phyloP scores from a whole-genome alignment of 2,329 filamentous ascomycete species.

The Colletotrichum nymphaeae region DNA sequence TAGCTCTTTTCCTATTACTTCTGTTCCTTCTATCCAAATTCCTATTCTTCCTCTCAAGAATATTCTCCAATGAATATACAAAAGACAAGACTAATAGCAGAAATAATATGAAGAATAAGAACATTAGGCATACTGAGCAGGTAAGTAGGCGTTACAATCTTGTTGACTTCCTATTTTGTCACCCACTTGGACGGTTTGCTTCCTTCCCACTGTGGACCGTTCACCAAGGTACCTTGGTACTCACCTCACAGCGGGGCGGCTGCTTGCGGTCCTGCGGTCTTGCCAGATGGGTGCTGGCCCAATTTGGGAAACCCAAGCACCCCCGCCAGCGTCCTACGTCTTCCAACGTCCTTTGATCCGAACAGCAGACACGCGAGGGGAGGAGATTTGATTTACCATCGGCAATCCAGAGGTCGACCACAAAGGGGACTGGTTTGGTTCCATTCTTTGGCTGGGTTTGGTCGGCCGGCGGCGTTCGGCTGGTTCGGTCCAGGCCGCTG shows the following conservation, averaged over 20 bases:
- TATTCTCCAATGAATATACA: no score
- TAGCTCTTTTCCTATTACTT: no score
- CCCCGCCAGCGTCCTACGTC: not conserved
- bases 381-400: not conserved
- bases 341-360: constrained; percentile 20
- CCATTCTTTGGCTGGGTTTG: not conserved
- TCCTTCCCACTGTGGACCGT: not conserved
- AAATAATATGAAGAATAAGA: no score
- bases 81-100: no score
- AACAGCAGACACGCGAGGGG: not conserved
- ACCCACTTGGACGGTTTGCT: not conserved
- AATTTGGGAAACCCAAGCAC: not conserved
- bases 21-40: no score
- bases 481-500: constrained; percentile 7
- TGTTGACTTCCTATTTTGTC: no score
- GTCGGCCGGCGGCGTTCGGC: not conserved
- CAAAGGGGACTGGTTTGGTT: not conserved
- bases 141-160: no score
- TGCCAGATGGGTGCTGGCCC: not conserved
- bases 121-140: no score
- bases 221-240: not conserved
- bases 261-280: not conserved
- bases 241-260: not conserved
- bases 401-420: not conserved
- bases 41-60: no score